Percentiles rank a stretch among this genome's conserved stretches.
These are phyloP conservation scores for Nannochloropsis gaditana DNA, from an alignment of 108 stramenopile genomes.

Conservation along the genomic window DNA sequence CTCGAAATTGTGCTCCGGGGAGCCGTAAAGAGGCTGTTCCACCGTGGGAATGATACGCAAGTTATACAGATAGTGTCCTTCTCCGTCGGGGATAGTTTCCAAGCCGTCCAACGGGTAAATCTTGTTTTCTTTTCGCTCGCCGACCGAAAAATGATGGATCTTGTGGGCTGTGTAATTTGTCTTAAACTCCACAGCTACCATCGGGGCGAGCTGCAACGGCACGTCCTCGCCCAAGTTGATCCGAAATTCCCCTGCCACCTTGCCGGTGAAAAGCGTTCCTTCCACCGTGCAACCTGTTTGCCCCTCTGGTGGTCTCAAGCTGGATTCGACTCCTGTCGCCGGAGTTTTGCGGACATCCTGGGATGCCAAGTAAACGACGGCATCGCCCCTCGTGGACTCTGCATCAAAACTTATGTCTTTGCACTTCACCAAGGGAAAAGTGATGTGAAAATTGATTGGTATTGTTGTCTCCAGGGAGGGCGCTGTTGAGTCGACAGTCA, in stretches of 20 bases:
- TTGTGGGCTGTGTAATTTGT: slow-evolving; percentile 15
- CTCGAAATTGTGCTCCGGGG: slow-evolving; percentile 6
- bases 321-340: neutral
- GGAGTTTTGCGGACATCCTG: neutral
- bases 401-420: slow-evolving; percentile 20
- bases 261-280: neutral
- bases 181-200: slow-evolving; percentile 3
- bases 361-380: neutral
- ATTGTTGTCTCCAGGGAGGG: neutral
- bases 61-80: slow-evolving; percentile 4
- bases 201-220: neutral
- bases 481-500: slow-evolving; percentile 29
- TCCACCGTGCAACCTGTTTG: slow-evolving; percentile 13
- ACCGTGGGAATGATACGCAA: neutral
- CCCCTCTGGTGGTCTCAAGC: neutral
- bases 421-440: slow-evolving; percentile 37
- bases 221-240: neutral
- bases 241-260: neutral
- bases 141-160: slow-evolving; percentile 9
- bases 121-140: slow-evolving; percentile 3
- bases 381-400: neutral
- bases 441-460: slow-evolving; percentile 30
- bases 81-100: slow-evolving; percentile 11
- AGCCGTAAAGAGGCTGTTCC: slow-evolving; percentile 14
- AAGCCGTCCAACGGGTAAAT: neutral